phyloP scores from a whole-genome alignment of 495 filamentous ascomycete species.

The Hypomontagnella monticulosa region DNA sequence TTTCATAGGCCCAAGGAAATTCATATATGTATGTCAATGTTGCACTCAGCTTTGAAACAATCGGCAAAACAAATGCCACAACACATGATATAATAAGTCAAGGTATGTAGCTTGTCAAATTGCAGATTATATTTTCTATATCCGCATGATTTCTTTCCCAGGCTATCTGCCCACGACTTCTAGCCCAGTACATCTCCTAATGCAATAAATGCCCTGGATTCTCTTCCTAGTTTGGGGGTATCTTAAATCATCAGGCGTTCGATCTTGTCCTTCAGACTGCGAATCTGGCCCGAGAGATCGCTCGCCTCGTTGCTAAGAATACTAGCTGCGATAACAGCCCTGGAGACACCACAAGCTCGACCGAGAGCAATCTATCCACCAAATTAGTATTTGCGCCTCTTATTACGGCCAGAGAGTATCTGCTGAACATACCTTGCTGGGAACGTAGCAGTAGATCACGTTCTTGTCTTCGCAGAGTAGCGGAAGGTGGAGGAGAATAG shows the following conservation, averaged over 20 bases:
- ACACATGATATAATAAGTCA: not conserved
- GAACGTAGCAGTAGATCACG: slow-evolving; percentile 76
- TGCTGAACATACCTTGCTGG: slow-evolving; percentile 52
- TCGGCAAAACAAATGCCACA: not conserved
- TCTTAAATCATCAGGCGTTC: slow-evolving; percentile 94
- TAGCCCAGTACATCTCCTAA: slow-evolving; percentile 12
- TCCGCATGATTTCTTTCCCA: slow-evolving; percentile 1
- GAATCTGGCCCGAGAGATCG: slow-evolving; percentile 86
- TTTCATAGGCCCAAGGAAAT: no score
- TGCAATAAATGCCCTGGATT: slow-evolving; percentile 12
- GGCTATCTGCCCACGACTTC: not conserved
- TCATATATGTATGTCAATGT: slow-evolving; percentile 4
- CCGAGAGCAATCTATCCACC: slow-evolving; percentile 71
- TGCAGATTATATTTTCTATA: slow-evolving; percentile 18
- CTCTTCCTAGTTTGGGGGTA: slow-evolving; percentile 27
- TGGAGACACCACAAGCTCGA: slow-evolving; percentile 82
- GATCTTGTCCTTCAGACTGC: slow-evolving; percentile 89
- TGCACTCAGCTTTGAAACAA: not conserved
- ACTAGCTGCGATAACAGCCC: slow-evolving; percentile 84
- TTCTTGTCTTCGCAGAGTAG: slow-evolving; percentile 88
- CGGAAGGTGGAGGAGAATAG: slow-evolving; percentile 91
- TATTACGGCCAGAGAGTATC: slow-evolving; percentile 18
- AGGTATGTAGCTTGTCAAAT: not conserved
- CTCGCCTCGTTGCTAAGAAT: slow-evolving; percentile 95
- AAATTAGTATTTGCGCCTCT: slow-evolving; percentile 11